Conservation (phyloP, 352 stramenopile species). For the Pythium plurisporium region DNA sequence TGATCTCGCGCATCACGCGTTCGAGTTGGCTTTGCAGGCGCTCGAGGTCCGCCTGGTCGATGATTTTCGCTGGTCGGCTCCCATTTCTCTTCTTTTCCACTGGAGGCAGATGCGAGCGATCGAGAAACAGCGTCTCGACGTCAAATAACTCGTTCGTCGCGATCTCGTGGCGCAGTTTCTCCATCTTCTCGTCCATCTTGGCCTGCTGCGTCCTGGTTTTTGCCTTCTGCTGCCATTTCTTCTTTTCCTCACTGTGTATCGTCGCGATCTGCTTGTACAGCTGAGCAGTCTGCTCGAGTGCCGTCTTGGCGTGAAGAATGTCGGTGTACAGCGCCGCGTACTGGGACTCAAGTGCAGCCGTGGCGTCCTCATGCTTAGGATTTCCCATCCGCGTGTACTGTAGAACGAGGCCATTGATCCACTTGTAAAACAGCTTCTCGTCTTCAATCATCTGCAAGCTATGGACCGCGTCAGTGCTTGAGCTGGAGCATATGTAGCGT, state of each 20-base stretch:
- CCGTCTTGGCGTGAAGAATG: conserved; percentile 23
- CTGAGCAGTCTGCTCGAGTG: conserved; percentile 26
- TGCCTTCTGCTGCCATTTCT: conserved; percentile 35
- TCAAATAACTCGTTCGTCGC: conserved; percentile 40
- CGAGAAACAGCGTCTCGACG: conserved; percentile 40
- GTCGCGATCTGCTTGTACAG: conserved; percentile 29
- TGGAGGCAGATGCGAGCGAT: neutral
- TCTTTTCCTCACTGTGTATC: conserved; percentile 32
- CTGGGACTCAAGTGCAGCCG: neutral
- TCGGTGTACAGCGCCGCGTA: conserved; percentile 21
- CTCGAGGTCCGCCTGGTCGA: conserved; percentile 30
- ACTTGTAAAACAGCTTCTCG: conserved; percentile 68
- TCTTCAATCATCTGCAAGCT: conserved; percentile 56
- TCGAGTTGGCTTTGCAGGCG: conserved; percentile 38
- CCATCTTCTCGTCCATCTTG: conserved; percentile 45
- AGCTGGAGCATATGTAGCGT: neutral
- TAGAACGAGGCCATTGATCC: conserved; percentile 52
- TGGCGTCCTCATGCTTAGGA: neutral
- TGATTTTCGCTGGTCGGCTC: neutral
- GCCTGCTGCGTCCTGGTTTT: conserved; percentile 37
- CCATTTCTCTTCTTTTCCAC: neutral
- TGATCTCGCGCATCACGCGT: conserved; percentile 49
- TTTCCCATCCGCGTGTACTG: neutral
- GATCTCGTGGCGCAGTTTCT: conserved; percentile 36
- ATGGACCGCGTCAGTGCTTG: no score